Conservation (phyloP, 192 early-diverging fungal genomes). For the Umbelopsis isabellina region DNA sequence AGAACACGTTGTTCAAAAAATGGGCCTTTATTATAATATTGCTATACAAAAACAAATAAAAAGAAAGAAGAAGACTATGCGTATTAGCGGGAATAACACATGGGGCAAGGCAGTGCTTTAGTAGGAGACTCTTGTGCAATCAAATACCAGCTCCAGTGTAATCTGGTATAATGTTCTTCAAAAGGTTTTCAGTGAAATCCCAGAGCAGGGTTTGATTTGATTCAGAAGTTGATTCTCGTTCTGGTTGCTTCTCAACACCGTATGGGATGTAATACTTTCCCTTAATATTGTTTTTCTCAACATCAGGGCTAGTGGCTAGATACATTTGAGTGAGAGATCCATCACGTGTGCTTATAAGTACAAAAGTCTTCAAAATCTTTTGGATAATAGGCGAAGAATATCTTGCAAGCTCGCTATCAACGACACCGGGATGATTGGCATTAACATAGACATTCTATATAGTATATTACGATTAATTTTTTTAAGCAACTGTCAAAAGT, state of each 20-base stretch:
- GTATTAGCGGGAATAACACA: no score
- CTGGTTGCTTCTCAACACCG: not conserved
- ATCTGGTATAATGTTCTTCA: conserved; percentile 38
- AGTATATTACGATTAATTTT: no score
- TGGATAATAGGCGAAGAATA: not conserved
- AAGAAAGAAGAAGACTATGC: no score
- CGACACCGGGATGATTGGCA: conserved; percentile 36
- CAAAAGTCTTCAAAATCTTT: conserved; percentile 12
- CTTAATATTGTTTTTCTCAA: conserved; percentile 46
- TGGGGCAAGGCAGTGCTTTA: no score
- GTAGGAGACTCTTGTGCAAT: no score
- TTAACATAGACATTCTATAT: conserved; percentile 35
- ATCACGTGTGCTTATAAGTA: conserved; percentile 37
- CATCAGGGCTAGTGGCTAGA: conserved; percentile 54
- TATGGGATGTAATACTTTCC: conserved; percentile 40
- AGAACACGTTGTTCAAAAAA: not conserved
- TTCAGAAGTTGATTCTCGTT: not conserved
- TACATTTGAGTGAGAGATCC: conserved; percentile 55
- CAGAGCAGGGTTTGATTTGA: conserved; percentile 23
- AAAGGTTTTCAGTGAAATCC: conserved; percentile 34
- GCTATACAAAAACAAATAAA: no score
- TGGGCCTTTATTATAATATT: no score
- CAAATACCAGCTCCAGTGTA: conserved; percentile 33
- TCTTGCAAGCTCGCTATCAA: conserved; percentile 30
- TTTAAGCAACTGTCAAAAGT: not conserved